Evolutionary conservation across 2,329 filamentous ascomycete species (phyloP), one percentile per base, ranked within the genome.

Genomic region (Penicillium sp.): DNA sequence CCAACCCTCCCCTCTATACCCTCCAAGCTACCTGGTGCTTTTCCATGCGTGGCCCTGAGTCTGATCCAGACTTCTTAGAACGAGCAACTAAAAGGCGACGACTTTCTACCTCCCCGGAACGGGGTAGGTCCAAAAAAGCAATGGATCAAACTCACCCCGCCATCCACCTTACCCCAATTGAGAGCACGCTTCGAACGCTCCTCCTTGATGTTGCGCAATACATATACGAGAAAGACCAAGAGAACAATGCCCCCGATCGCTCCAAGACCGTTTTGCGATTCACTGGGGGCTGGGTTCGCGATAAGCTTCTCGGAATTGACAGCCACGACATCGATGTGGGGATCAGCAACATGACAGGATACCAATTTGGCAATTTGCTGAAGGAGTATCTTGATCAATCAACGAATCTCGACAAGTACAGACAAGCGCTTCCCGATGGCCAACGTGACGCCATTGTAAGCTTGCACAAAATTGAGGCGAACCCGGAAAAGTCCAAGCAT

Each of bases 401-500:
- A 2, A 64, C 70, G 15, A 70, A 73, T 23, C 64, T 75, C 15
- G 62, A 70, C 6, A 74, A 74, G 54, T 78, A 66, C 74, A 80
- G 54, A 62, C 72, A 43, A 65, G 78, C 46, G 66, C 82, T 62
- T 64, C 70, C 51, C 9, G 63, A 69, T 9, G 66, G 74, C 13
- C 79, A 85, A 59, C 80, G 85, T 18, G 80, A 81, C 47, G 85
- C 86, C 51, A 79, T 94, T 48, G 86, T 88, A 45, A 87, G 84
- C 57, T 79, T 96, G 29, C 88, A 96, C 78, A 95, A 90, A 71
- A 93, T 96, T 61, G 87, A 88, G 47, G 87, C 87, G 52, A 97
- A 97, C 69, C 93, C 92, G 0, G 91, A 96, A 65, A 96, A 96
- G 75, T 96, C 91, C 18, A 97, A 97, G 74, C 90, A 97, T 68